phyloP scores from a whole-genome alignment of 2,329 filamentous ascomycete species.

The Neodidymelliopsis sp. region DNA sequence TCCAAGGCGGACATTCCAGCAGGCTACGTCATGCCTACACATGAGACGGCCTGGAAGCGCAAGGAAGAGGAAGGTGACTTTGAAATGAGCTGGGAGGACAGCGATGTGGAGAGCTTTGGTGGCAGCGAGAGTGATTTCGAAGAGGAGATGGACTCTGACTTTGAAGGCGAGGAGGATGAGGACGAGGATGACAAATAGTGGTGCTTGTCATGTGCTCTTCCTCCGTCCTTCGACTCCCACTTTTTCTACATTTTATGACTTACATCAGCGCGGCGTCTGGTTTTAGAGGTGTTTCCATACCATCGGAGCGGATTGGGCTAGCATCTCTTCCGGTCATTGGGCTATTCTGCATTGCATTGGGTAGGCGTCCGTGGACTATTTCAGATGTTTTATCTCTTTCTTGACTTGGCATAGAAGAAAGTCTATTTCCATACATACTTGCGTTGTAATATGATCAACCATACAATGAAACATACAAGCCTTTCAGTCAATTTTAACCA shows the following conservation, averaged over 20 bases:
- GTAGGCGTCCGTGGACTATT: conserved; percentile 15
- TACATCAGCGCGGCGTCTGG: conserved; percentile 37
- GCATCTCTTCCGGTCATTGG: conserved; percentile 1
- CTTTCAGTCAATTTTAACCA: background rate
- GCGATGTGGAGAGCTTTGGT: conserved; percentile 73
- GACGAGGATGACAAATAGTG: conserved; percentile 37
- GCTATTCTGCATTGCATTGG: conserved; percentile 30
- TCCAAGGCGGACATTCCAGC: conserved; percentile 82
- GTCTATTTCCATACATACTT: background rate
- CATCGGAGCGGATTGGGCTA: conserved; percentile 10
- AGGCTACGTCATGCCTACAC: conserved; percentile 83
- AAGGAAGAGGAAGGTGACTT: conserved; percentile 71
- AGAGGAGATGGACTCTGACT: conserved; percentile 65
- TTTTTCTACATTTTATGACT: conserved; percentile 10
- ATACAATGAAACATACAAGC: background rate
- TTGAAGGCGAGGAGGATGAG: conserved; percentile 57
- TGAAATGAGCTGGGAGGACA: conserved; percentile 55
- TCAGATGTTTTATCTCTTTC: background rate
- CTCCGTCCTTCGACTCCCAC: background rate
- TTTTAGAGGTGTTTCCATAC: conserved; percentile 12
- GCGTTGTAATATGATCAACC: background rate
- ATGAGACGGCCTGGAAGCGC: conserved; percentile 66
- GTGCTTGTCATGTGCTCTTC: background rate
- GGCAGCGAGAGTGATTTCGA: conserved; percentile 62
- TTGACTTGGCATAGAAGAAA: conserved; percentile 3